phyloP scores from a whole-genome alignment of 2,329 filamentous ascomycete species.

The Fusarium zealandicum region DNA sequence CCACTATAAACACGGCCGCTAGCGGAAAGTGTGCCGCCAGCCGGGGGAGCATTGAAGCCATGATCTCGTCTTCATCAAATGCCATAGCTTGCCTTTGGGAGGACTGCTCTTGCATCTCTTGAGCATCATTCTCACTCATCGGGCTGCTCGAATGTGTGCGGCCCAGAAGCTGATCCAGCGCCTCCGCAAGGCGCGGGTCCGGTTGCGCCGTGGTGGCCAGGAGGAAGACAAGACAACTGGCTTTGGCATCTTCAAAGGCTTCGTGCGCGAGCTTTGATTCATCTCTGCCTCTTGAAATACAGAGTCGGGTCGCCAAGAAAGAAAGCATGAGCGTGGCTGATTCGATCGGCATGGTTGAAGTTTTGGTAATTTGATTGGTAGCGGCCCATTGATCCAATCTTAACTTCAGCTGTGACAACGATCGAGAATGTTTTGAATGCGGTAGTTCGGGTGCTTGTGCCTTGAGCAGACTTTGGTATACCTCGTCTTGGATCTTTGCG shows the following conservation, averaged over 20 bases:
- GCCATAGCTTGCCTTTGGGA: background rate
- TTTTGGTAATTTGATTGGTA: slow-evolving; percentile 25
- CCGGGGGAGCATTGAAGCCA: slow-evolving; percentile 21
- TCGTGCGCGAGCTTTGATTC: slow-evolving; percentile 6
- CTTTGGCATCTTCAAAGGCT: slow-evolving; percentile 30
- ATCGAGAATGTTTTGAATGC: slow-evolving; percentile 6
- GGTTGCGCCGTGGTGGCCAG: slow-evolving; percentile 28
- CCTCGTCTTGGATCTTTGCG: slow-evolving; percentile 36
- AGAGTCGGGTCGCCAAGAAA: slow-evolving; percentile 37
- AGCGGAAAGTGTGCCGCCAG: slow-evolving; percentile 35
- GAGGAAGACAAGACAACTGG: slow-evolving; percentile 36
- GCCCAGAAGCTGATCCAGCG: slow-evolving; percentile 25
- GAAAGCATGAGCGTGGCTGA: slow-evolving; percentile 25
- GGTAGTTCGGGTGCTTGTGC: slow-evolving; percentile 16
- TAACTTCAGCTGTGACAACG: slow-evolving; percentile 24
- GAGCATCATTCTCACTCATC: background rate
- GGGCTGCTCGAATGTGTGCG: slow-evolving; percentile 2
- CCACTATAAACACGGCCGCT: slow-evolving; percentile 34
- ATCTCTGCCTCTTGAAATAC: slow-evolving; percentile 15
- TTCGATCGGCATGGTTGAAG: slow-evolving; percentile 8
- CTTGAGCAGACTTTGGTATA: slow-evolving; percentile 29
- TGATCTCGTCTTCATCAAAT: slow-evolving; percentile 15
- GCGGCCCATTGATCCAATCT: slow-evolving; percentile 36
- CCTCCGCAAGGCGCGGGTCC: slow-evolving; percentile 18
- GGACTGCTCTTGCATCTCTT: background rate